Evolutionary conservation across 2,329 filamentous ascomycete genomes (phyloP), one percentile per base, ranked within the genome.

Genomic region (Trichoderma hamatum): DNA sequence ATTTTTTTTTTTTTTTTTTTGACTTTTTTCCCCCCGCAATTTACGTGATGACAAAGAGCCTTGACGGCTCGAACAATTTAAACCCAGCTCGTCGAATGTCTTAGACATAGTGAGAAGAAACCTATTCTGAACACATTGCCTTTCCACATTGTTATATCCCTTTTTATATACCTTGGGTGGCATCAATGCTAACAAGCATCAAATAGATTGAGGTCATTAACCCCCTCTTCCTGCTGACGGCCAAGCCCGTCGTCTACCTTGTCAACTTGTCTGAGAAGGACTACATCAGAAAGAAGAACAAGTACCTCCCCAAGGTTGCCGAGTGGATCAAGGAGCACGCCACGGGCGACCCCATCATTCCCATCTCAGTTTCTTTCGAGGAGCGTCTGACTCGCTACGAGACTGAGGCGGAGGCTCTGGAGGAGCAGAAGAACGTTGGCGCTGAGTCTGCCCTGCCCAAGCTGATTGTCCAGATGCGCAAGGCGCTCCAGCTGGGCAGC

Each of bases 51-150:
- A 98, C 90, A 91, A 97, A 97, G 91, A 96, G 94, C 93, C 90
- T 87, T 67, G 85, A 85, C 83, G 87, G 92, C 93, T 94, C 92
- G 92, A 94, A 87, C 86, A 92, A 94, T 66, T 56, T 92, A 94
- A 97, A 93, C 96, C 96, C 96, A 99, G 96, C 96, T 99, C 96
- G 92, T 97, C 91, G 95, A 98, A 90, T 89, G 87, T 88, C 91
- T 92, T 34, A 87, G 83, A 85, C 86, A 88, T 89, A 79, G 83
- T 97, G 95, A 96, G 94, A 97, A 91, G 86, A 92, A 85, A 84
- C 88, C 86, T 83, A 83, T 80, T 89, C 92, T 93, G 92, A 93
- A 58, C 51, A n/a, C 9, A 43, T 58, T 66, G 52, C 52, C 34
- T 34, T 21, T 2, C 28, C 32, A 30, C 9, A 34, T 21, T 49